Conservation (phyloP, 2,329 filamentous ascomycete genomes). For the Aspergillus fischeri region DNA sequence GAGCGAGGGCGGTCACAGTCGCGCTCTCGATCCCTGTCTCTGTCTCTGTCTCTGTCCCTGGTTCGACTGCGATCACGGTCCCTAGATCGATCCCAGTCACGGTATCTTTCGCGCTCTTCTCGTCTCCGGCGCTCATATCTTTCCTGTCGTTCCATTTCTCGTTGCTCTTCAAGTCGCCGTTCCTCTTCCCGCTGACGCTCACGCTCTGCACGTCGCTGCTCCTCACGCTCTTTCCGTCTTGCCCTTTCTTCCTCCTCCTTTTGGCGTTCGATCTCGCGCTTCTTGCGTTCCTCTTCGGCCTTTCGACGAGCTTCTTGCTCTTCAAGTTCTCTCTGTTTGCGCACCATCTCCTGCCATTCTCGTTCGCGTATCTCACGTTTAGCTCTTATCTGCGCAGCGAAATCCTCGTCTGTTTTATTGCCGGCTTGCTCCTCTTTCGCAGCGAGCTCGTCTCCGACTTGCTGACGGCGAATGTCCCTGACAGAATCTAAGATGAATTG, state of each 20-base stretch:
- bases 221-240: slow-evolving; percentile 48
- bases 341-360: slow-evolving; percentile 46
- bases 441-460: slow-evolving; percentile 56
- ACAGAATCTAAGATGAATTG: slow-evolving; percentile 51
- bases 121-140: slow-evolving; percentile 41
- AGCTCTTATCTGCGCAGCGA: slow-evolving; percentile 50
- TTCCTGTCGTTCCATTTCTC: slow-evolving; percentile 48
- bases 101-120: slow-evolving; percentile 45
- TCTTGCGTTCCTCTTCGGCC: slow-evolving; percentile 40
- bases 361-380: slow-evolving; percentile 51
- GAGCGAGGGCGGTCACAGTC: slow-evolving; percentile 30
- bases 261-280: slow-evolving; percentile 41
- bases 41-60: slow-evolving; percentile 26
- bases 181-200: slow-evolving; percentile 51
- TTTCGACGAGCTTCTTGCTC: slow-evolving; percentile 38
- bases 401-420: slow-evolving; percentile 58
- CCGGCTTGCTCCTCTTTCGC: slow-evolving; percentile 52
- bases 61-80: slow-evolving; percentile 35
- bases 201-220: slow-evolving; percentile 46
- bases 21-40: slow-evolving; percentile 22
- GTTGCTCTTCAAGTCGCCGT: slow-evolving; percentile 50
- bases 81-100: slow-evolving; percentile 34
- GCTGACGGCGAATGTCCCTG: slow-evolving; percentile 53
- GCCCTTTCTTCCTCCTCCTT: slow-evolving; percentile 45
- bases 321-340: slow-evolving; percentile 51